Base-by-base conservation (phyloP, 208 protist species). In the Acanthamoeba castellanii region DNA sequence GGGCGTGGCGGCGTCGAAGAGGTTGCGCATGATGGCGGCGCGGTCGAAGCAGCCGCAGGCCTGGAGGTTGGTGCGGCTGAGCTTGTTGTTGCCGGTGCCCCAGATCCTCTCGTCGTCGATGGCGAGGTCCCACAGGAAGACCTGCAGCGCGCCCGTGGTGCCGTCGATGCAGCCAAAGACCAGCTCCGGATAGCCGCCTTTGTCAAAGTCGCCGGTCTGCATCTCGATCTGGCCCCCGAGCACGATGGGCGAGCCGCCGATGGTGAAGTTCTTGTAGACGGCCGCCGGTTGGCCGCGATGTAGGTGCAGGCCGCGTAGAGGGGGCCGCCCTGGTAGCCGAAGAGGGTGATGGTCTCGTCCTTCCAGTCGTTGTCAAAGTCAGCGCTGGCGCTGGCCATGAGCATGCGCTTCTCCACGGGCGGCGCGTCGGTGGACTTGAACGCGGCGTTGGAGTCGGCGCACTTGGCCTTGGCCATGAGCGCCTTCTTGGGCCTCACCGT, bases 21-120 rank as follows among this genome's bases (percentile, higher is more conserved):
- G 42, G 52, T 64, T 57, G 47, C 47, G 81, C 42, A 88, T 88
- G 81, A 88, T 88, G 81, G 42, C 47, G 0, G 81, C 66, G 50
- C 47, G 42, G 81, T 88, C 16, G 74, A n/a, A 84, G 32, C 76
- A n/a, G 13, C 45, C 13, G 45, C 76, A 84, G 42, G 76, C 1
- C 34, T 84, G 76, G 8, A 84, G 76, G 25, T 45, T 13, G 6
- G 76, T 18, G 0, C 37, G 76, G 13, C 76, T 84, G 76, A 32
- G 2, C 76, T 84, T 84, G 76, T 32, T 32, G 32, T 18, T 5
- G 9, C 22, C 76, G n/a, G 13, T 50, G 37, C 76, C 76, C 37
- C 14, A 32, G 7, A 18, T 13, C 76, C 13, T 2, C 14, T 32
- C 47, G 1, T 14, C 20, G 32, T n/a, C 37, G 13, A 50, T 84